Base-by-base conservation (phyloP, 352 stramenopile genomes). In the Phytophthora citrophthora region DNA sequence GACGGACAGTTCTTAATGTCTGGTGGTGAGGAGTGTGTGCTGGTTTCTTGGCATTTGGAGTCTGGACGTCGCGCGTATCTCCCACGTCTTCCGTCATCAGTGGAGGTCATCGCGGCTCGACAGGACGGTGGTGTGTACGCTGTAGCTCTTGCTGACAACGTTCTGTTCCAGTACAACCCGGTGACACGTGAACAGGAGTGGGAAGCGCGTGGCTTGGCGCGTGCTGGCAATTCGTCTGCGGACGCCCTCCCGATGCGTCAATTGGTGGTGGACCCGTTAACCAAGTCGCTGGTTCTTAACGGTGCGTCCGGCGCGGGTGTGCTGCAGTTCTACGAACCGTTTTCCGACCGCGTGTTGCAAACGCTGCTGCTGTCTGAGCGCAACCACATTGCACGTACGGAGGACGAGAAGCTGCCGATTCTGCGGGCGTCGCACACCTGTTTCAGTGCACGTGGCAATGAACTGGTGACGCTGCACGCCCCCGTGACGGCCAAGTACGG, bases 1-100 rank as follows among this genome's bases (percentile, higher is more conserved):
- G 76, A 97, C 55, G 87, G 89, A 38, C 77, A 87, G 27, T 93
- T 86, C 52, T 54, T 97, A 15, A 41, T 95, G 10, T 96, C 86
- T 0, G 90, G 90, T 8, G 90, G 90, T 41, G 83, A 97, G 32
- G 90, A 97, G 61, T 89, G 83, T 58, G 89, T 96, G 47, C 59
- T 97, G 16, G 86, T 97, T 16, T 85, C 87, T 31, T 97, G 90
- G 88, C 85, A 97, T 27, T 44, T 96, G 15, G 86, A 90, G 55
- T 82, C 86, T 2, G 88, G 88, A 15, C 81, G 80, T 16, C 81
- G 84, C 8, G 69, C 83, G 5, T 95, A 95, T 61, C 46, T 96
- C 45, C 90, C 90, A 8, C 89, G 90, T 57, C 82, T 91, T 7
- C 83, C 86, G 51, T 83, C 86, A 9, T 41, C 83, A 0, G 56